Evolutionary conservation across 768 basidiomycete genomes (phyloP).

Genomic region (Boletus speciosus): DNA sequence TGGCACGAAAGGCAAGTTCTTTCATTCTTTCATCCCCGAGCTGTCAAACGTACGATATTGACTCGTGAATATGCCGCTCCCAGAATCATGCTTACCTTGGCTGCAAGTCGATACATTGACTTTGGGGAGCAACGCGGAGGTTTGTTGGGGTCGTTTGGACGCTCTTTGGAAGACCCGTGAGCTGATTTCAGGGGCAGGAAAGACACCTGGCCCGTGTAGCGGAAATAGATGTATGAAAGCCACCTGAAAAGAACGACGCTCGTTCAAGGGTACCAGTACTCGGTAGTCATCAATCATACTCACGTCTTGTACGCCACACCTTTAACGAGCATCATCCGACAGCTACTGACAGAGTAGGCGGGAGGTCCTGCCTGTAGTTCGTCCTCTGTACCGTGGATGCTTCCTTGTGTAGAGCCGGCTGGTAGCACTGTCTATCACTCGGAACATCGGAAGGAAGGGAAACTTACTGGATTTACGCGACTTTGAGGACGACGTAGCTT

Average conservation of each 20-base stretch:
- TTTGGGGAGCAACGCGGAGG: constrained; percentile 32
- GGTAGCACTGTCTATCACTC: neutral
- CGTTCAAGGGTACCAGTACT: neutral
- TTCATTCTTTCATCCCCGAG: constrained; percentile 25
- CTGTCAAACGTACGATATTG: constrained; percentile 7
- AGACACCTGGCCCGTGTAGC: constrained; percentile 29
- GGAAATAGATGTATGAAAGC: constrained; percentile 28
- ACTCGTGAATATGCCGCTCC: neutral
- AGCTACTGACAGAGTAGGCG: constrained; percentile 20
- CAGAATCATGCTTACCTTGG: constrained; percentile 14
- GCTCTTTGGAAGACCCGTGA: neutral
- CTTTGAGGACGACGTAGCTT: neutral
- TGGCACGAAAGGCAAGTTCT: constrained; percentile 25
- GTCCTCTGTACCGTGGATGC: neutral
- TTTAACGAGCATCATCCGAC: constrained; percentile 28
- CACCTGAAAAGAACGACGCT: constrained; percentile 14
- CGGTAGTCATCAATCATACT: neutral
- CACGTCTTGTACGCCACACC: constrained; percentile 29
- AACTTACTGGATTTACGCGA: constrained; percentile 7
- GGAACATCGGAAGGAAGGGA: neutral
- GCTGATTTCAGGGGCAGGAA: constrained; percentile 26
- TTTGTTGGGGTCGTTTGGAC: neutral
- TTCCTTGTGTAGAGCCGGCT: neutral
- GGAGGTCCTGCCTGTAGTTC: constrained; percentile 9
- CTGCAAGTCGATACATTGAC: constrained; percentile 37